phyloP scores from a whole-genome alignment of 2,329 filamentous ascomycete species.

The Penicillium oxalicum region DNA sequence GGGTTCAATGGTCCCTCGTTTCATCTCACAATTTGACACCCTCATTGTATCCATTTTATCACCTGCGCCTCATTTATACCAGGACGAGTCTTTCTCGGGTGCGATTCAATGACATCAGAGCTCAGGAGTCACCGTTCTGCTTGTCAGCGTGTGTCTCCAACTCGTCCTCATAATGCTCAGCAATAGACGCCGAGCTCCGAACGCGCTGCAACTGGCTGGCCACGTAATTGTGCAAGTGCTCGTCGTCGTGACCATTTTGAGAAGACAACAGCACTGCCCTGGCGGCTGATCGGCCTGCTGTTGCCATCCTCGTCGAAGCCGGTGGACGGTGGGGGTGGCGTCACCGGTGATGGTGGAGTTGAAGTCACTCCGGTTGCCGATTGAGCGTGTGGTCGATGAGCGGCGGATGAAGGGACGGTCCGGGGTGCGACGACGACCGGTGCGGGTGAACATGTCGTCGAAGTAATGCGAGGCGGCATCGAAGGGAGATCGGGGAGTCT shows the following conservation, averaged over 20 bases:
- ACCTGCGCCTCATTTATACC: no score
- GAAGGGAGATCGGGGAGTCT: constrained; percentile 83
- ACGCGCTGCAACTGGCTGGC: constrained; percentile 72
- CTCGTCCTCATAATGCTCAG: constrained; percentile 53
- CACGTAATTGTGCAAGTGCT: constrained; percentile 75
- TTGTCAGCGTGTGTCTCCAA: constrained; percentile 53
- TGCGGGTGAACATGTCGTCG: constrained; percentile 73
- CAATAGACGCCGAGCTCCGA: constrained; percentile 50
- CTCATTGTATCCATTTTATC: no score
- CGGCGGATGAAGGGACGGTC: constrained; percentile 59
- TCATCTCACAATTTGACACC: not conserved
- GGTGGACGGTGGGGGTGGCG: constrained; percentile 26
- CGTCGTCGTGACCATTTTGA: constrained; percentile 48
- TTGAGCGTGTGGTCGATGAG: constrained; percentile 75
- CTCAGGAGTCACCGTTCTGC: constrained; percentile 20
- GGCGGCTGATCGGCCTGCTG: constrained; percentile 26
- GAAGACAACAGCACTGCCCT: constrained; percentile 32
- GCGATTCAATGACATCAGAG: no score
- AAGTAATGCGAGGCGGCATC: constrained; percentile 88
- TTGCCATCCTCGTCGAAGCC: constrained; percentile 32
- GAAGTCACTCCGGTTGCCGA: constrained; percentile 78
- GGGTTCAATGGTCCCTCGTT: no score
- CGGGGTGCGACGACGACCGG: constrained; percentile 36
- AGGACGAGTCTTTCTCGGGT: no score
- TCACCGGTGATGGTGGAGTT: constrained; percentile 40